Percentiles rank a stretch among this genome's conserved stretches.
Conservation (phyloP, 352 stramenopile genomes). For the Hyaloperonospora arabidopsidis region DNA sequence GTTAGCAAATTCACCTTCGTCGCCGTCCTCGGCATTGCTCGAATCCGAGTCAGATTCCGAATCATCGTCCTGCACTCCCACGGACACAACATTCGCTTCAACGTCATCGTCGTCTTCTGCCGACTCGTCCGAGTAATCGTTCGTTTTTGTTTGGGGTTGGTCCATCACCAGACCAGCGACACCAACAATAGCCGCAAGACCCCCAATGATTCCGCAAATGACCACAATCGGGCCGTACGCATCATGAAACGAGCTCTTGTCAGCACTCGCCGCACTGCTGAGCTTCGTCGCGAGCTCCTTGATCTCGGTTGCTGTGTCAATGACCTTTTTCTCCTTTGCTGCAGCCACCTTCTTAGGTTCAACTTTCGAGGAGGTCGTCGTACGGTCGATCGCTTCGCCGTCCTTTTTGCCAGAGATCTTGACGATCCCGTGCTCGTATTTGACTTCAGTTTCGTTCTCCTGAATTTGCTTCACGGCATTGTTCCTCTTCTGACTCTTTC, state of each 20-base stretch:
- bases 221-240: slow-evolving; percentile 44
- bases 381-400: not conserved
- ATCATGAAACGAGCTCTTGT: slow-evolving; percentile 36
- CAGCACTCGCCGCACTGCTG: slow-evolving; percentile 19
- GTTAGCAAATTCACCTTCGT: slow-evolving; percentile 57
- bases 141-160: slow-evolving; percentile 20
- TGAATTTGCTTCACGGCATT: slow-evolving; percentile 9
- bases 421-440: slow-evolving; percentile 48
- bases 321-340: slow-evolving; percentile 22
- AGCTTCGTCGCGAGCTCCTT: slow-evolving; percentile 57
- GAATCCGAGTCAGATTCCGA: slow-evolving; percentile 50
- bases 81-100: slow-evolving; percentile 32
- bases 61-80: slow-evolving; percentile 30
- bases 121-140: slow-evolving; percentile 34
- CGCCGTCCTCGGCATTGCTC: slow-evolving; percentile 34
- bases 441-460: slow-evolving; percentile 33
- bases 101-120: slow-evolving; percentile 47
- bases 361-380: slow-evolving; percentile 1
- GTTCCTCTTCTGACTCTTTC: slow-evolving; percentile 7
- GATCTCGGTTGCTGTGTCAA: slow-evolving; percentile 25
- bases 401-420: slow-evolving; percentile 27
- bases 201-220: slow-evolving; percentile 58
- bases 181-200: slow-evolving; percentile 54
- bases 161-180: slow-evolving; percentile 47
- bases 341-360: slow-evolving; percentile 7